Base-by-base conservation (phyloP, 2,329 filamentous ascomycete species). In the Gnomoniopsis sp. region DNA sequence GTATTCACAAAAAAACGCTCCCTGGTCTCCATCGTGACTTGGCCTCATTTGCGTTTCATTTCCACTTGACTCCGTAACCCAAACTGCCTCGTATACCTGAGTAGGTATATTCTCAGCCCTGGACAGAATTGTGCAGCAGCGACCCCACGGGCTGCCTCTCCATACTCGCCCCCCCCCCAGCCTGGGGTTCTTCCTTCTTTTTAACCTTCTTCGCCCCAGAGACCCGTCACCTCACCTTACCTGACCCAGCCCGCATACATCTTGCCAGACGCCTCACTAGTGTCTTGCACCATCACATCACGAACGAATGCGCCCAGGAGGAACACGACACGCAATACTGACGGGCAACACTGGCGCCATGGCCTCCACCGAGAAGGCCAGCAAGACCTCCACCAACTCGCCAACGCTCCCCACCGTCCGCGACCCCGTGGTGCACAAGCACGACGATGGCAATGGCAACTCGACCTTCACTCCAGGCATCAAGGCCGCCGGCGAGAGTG, bases 401-500 rank as follows among this genome's bases (percentile, higher is more conserved):
- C 49, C 65, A 14, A 54, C 65, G 15, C 68, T 71, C 17, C 69
- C 69, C 26, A 63, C 23, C 41, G 61, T 60, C 26, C 63, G 67
- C 34, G 66, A 69, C 26, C 54, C 65, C 19, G 60, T 57, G 12
- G 43, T 26, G 2, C 59, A 58, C 41, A 60, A 57, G 48, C 63
- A 62, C 56, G 57, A 60, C 41, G 55, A 63, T 36, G 57, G 49
- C 14, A 57, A 60, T 7, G 60, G 59, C 59, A 57, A 57, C 30
- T 64, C 54, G 36, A 58, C 58, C 48, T 12, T 62, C 33, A 61
- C 62, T 63, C 38, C 72, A n/a, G 63, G 62, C 21, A 66, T 77
- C 52, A 73, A 69, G 59, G 57, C 67, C 12, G 67, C 68, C 8
- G 88, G 88, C 61, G 88, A 91, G 72, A 90, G 87, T 69, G 88